Evolutionary conservation across 768 basidiomycete species (phyloP).

Genomic region (Pisolithus tinctorius): DNA sequence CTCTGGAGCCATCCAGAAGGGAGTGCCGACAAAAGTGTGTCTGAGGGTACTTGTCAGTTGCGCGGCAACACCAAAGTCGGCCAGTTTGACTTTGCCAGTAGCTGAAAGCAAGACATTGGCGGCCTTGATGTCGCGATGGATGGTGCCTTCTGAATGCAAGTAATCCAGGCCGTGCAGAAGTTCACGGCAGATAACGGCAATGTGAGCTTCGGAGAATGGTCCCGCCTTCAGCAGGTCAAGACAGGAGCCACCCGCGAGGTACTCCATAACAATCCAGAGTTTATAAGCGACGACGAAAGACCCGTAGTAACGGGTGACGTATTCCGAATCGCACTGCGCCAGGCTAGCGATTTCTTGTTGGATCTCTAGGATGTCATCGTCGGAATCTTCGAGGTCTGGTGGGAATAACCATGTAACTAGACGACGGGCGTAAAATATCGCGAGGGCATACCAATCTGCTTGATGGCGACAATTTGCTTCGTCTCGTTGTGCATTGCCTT

Average conservation of each 20-base stretch:
- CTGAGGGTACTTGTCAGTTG: slow-evolving; percentile 91
- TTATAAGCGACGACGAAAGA: slow-evolving; percentile 96
- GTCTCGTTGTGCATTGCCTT: slow-evolving; percentile 95
- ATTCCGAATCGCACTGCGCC: slow-evolving; percentile 93
- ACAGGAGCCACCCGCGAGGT: slow-evolving; percentile 97
- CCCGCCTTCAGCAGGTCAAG: slow-evolving; percentile 93
- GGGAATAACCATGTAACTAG: slow-evolving; percentile 2
- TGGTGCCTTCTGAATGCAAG: slow-evolving; percentile 92
- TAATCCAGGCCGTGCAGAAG: slow-evolving; percentile 91
- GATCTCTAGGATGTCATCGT: slow-evolving; percentile 98
- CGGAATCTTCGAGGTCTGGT: slow-evolving; percentile 92
- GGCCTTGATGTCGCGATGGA: slow-evolving; percentile 98
- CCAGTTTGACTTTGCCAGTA: slow-evolving; percentile 90
- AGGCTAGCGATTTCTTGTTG: slow-evolving; percentile 98
- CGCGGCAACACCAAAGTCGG: slow-evolving; percentile 97
- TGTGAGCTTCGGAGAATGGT: slow-evolving; percentile 85
- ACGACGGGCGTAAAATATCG: slow-evolving; percentile 6
- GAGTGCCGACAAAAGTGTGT: slow-evolving; percentile 96
- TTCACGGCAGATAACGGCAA: slow-evolving; percentile 91
- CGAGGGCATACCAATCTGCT: slow-evolving; percentile 81
- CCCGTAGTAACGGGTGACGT: slow-evolving; percentile 94
- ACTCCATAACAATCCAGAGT: slow-evolving; percentile 99
- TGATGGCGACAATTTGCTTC: slow-evolving; percentile 93
- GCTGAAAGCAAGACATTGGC: slow-evolving; percentile 92
- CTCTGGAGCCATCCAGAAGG: slow-evolving; percentile 99